Evolutionary conservation across 2,329 filamentous ascomycete species (phyloP).

Genomic region (Talaromyces islandicus): DNA sequence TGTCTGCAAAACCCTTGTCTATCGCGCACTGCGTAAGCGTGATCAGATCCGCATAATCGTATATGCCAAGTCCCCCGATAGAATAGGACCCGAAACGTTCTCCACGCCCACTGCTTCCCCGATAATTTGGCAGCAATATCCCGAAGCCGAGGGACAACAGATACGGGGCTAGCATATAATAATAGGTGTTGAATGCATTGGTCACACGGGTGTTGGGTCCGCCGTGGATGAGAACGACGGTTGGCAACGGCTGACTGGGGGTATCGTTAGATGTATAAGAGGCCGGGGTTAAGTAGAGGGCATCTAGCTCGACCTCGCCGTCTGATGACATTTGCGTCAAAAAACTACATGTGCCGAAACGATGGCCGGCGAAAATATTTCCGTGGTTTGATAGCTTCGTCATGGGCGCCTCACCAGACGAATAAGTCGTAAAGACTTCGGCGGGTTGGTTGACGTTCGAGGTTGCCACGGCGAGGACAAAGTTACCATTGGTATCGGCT

Average conservation of each 20-base stretch:
- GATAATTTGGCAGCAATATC: conserved; percentile 16
- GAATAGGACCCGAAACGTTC: conserved; percentile 11
- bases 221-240: conserved; percentile 14
- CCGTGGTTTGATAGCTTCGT: conserved; percentile 2
- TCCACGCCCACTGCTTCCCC: conserved; percentile 15
- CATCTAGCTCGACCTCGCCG: conserved; percentile 1
- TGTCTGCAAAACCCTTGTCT: conserved; percentile 11
- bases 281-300: neutral
- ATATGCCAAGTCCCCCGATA: conserved; percentile 10
- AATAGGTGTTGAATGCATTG: conserved; percentile 12
- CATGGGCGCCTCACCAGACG: neutral
- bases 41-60: conserved; percentile 14
- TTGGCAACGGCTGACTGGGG: conserved; percentile 7
- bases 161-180: conserved; percentile 12
- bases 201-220: conserved; percentile 13
- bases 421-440: conserved; percentile 1
- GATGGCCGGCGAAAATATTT: neutral
- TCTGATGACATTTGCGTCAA: neutral
- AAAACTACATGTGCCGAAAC: neutral
- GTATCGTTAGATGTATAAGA: neutral
- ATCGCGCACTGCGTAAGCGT: conserved; percentile 12
- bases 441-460: conserved; percentile 1
- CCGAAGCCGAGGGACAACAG: conserved; percentile 13
- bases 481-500: neutral
- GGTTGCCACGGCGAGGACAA: conserved; percentile 1